Percentiles rank a stretch among this genome's conserved stretches.
phyloP scores from a whole-genome alignment of 257 asterid genomes.

The Nicotiana noctiflora region DNA sequence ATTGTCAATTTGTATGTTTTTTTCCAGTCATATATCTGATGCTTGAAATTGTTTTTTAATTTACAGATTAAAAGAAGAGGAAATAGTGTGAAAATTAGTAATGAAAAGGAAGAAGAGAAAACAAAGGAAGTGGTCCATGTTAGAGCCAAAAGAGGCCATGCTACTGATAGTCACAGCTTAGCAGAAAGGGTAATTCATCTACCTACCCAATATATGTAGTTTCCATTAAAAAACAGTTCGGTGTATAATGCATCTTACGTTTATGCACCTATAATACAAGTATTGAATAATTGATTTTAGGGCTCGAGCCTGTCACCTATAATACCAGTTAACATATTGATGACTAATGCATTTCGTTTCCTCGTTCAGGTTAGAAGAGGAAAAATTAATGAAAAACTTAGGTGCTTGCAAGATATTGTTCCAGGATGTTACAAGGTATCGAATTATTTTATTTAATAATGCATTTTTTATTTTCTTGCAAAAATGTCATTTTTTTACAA shows the following conservation, averaged over 20 bases:
- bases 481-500: too few species aligned
- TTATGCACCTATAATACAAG: too few species aligned
- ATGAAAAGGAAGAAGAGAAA: slow-evolving; percentile 38
- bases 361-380: slow-evolving; percentile 75
- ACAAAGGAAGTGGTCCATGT: slow-evolving; percentile 72
- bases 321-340: not conserved
- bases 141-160: slow-evolving; percentile 90
- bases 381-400: slow-evolving; percentile 69
- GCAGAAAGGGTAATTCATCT: slow-evolving; percentile 66
- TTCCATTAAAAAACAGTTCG: too few species aligned
- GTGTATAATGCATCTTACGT: too few species aligned
- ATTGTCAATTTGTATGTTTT: not conserved
- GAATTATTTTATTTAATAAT: not conserved
- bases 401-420: slow-evolving; percentile 83
- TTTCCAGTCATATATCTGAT: not conserved
- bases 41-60: not conserved
- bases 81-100: slow-evolving; percentile 29
- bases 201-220: too few species aligned
- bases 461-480: not conserved
- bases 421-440: slow-evolving; percentile 94
- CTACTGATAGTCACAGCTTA: slow-evolving; percentile 93
- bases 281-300: too few species aligned
- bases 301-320: too few species aligned
- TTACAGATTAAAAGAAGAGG: slow-evolving; percentile 23
- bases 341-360: not conserved